These are phyloP conservation scores for Metrosideros polymorpha DNA, from an alignment of 441 rosid species.

Conservation along the genomic window DNA sequence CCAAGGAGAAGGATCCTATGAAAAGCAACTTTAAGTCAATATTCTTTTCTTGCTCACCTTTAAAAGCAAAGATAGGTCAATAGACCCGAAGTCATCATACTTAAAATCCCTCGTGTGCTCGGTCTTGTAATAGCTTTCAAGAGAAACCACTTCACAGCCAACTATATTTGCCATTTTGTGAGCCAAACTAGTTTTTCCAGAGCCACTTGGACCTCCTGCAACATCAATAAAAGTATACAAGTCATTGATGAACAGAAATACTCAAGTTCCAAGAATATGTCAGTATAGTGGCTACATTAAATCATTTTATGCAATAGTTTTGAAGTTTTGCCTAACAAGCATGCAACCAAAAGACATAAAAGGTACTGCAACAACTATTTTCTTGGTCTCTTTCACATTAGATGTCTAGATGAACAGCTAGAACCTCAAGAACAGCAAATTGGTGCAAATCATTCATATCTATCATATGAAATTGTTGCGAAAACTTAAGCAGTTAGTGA, in stretches of 20 bases:
- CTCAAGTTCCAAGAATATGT: background rate
- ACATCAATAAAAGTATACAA: constrained; percentile 6
- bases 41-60: constrained; percentile 42
- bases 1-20: background rate
- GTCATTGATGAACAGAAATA: background rate
- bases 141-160: constrained; percentile 99
- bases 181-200: constrained; percentile 99
- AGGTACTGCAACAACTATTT: background rate
- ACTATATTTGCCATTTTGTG: constrained; percentile 99
- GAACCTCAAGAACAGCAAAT: background rate
- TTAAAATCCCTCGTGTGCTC: constrained; percentile 86
- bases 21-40: background rate
- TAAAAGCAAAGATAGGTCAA: constrained; percentile 80
- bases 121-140: constrained; percentile 86
- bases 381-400: background rate
- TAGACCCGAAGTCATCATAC: constrained; percentile 87
- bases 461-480: background rate
- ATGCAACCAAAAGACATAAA: background rate
- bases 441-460: background rate
- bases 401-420: background rate
- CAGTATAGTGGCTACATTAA: background rate
- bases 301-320: background rate
- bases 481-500: background rate
- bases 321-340: background rate
- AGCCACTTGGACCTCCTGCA: constrained; percentile 99